Conservation (phyloP, 495 filamentous ascomycete species). For the Hypoxylon lienhwacheense region DNA sequence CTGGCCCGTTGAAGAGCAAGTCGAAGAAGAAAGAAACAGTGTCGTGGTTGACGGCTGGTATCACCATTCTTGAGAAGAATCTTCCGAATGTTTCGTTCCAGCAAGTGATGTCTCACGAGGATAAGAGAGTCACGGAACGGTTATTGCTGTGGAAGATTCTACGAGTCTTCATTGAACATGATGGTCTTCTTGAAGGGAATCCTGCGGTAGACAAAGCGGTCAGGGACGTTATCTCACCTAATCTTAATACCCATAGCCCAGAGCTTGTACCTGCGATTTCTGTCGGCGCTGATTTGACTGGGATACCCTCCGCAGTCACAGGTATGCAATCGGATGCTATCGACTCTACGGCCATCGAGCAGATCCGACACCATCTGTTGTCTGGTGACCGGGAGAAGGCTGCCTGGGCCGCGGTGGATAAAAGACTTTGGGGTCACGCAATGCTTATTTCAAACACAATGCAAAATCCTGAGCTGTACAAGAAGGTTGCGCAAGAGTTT, state of each 20-base stretch:
- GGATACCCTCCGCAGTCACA: constrained; percentile 27
- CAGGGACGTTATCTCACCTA: constrained; percentile 70
- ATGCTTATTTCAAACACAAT: constrained; percentile 88
- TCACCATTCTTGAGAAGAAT: constrained; percentile 68
- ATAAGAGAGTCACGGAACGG: constrained; percentile 78
- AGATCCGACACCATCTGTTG: constrained; percentile 70
- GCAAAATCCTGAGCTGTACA: constrained; percentile 64
- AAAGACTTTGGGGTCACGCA: constrained; percentile 92
- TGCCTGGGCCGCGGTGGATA: constrained; percentile 92
- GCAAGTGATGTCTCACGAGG: constrained; percentile 47
- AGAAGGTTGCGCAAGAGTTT: constrained; percentile 91
- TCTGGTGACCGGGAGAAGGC: constrained; percentile 86
- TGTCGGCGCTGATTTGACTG: constrained; percentile 28
- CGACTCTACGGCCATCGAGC: constrained; percentile 66
- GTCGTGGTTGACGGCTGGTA: constrained; percentile 75
- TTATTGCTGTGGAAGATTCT: constrained; percentile 87
- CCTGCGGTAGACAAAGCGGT: constrained; percentile 71
- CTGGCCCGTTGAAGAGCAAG: constrained; percentile 85
- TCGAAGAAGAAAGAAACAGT: constrained; percentile 92
- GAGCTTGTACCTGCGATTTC: constrained; percentile 31
- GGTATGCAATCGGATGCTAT: constrained; percentile 59
- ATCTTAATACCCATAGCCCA: constrained; percentile 41
- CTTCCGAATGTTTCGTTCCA: constrained; percentile 54
- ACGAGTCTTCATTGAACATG: constrained; percentile 76
- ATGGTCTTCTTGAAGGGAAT: constrained; percentile 79